These are phyloP conservation scores for Trypanosoma melophagium DNA, from an alignment of 208 protist genomes.

Conservation along the genomic window DNA sequence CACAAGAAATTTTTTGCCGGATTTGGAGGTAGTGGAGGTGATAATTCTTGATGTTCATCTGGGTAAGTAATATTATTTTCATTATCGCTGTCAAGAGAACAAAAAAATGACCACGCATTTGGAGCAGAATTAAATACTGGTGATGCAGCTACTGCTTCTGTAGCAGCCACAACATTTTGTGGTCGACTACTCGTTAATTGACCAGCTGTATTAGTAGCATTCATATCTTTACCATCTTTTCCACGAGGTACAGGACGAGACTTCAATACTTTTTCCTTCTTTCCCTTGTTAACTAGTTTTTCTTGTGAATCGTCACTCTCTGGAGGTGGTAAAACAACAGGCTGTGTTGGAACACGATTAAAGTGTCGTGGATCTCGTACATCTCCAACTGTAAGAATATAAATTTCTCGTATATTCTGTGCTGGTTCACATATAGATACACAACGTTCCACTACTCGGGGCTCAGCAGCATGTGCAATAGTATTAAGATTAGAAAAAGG, in stretches of 20 bases:
- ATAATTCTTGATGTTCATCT: slow-evolving; percentile 80
- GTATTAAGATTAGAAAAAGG: slow-evolving; percentile 40
- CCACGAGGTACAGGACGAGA: not conserved
- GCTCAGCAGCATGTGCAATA: slow-evolving; percentile 51
- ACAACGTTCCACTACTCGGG: slow-evolving; percentile 60
- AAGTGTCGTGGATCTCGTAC: slow-evolving; percentile 73
- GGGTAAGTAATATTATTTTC: slow-evolving; percentile 18
- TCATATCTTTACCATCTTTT: not conserved
- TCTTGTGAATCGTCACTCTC: slow-evolving; percentile 28
- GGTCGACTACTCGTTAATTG: not conserved
- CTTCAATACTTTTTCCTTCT: slow-evolving; percentile 8
- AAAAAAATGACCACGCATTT: not conserved
- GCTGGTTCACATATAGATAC: slow-evolving; percentile 71
- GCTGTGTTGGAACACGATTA: slow-evolving; percentile 49
- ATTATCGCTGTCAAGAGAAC: not conserved
- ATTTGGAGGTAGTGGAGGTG: slow-evolving; percentile 62
- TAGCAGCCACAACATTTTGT: not conserved
- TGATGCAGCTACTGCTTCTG: not conserved
- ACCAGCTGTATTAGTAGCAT: not conserved
- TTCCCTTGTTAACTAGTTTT: slow-evolving; percentile 17
- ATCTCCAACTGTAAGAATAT: slow-evolving; percentile 58
- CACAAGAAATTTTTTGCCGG: slow-evolving; percentile 51
- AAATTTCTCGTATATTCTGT: slow-evolving; percentile 72
- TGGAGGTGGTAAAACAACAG: slow-evolving; percentile 37
- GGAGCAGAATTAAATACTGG: too few relatives aligned